phyloP scores from a whole-genome alignment of 768 basidiomycete species.

The Suillus plorans region DNA sequence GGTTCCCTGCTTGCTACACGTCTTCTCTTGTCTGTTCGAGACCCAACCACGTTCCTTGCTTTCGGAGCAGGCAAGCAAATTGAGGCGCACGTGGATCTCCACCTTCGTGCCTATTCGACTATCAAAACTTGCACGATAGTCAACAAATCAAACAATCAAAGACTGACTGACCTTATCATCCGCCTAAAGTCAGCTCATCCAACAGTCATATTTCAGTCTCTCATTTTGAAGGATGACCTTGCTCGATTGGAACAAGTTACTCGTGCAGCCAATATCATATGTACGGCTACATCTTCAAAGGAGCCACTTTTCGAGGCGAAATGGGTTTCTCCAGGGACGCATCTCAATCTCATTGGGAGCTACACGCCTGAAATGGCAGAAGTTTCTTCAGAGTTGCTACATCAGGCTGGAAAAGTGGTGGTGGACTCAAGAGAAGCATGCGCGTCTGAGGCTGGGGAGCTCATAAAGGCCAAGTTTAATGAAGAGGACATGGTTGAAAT shows the following conservation, averaged over 20 bases:
- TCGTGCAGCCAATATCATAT: conserved; percentile 54
- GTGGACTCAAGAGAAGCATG: conserved; percentile 80
- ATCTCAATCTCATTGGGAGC: conserved; percentile 78
- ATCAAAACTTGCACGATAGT: conserved; percentile 57
- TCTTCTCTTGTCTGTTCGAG: conserved; percentile 41
- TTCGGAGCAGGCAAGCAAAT: conserved; percentile 79
- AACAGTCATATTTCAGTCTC: conserved; percentile 13
- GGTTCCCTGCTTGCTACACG: conserved; percentile 69
- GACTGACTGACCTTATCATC: conserved; percentile 40
- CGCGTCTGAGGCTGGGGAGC: conserved; percentile 76
- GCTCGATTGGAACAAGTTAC: neutral
- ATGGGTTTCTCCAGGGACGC: conserved; percentile 62
- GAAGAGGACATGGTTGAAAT: conserved; percentile 57
- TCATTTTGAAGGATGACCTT: conserved; percentile 12
- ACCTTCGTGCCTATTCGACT: conserved; percentile 55
- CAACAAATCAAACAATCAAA: conserved; percentile 55
- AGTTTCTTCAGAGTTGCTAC: conserved; percentile 57
- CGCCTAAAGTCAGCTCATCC: conserved; percentile 31
- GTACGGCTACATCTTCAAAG: conserved; percentile 72
- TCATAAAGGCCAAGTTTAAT: conserved; percentile 54
- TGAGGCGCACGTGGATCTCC: conserved; percentile 60
- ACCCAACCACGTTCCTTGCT: conserved; percentile 49
- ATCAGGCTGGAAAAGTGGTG: conserved; percentile 54
- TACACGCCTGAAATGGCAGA: conserved; percentile 84
- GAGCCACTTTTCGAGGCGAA: conserved; percentile 66